Evolutionary conservation across 2,329 filamentous ascomycete species (phyloP).

Genomic region (Cladosporium colombiae): DNA sequence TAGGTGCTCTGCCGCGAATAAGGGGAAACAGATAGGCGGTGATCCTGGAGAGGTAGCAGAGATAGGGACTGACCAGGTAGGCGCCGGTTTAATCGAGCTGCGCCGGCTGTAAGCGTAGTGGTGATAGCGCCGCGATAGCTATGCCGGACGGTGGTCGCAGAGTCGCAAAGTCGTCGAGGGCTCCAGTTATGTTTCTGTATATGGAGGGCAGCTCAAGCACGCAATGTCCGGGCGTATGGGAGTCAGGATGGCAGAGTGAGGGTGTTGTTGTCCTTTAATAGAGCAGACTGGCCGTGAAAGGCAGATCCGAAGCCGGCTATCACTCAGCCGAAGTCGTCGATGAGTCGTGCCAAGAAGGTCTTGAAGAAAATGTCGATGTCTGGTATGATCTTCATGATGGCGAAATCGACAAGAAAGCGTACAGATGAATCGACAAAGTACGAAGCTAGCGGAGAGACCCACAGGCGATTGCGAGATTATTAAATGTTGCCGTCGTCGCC

Average conservation of each 20-base stretch:
- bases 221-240: slow-evolving; percentile 9
- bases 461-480: slow-evolving; percentile 7
- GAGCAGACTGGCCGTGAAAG: background rate
- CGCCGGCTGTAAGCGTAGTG: slow-evolving; percentile 16
- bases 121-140: slow-evolving; percentile 5
- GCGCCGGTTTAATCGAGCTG: slow-evolving; percentile 13
- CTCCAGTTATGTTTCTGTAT: slow-evolving; percentile 11
- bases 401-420: background rate
- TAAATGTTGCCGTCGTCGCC: slow-evolving; percentile 14
- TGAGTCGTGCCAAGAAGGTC: background rate
- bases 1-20: background rate
- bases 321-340: slow-evolving; percentile 15
- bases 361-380: background rate
- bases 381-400: background rate
- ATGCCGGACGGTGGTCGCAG: slow-evolving; percentile 1
- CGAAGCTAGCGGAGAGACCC: slow-evolving; percentile 9
- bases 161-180: background rate
- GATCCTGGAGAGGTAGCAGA: slow-evolving; percentile 6
- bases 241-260: background rate
- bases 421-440: background rate
- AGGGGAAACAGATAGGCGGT: background rate
- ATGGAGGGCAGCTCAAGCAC: background rate
- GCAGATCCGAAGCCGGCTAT: slow-evolving; percentile 9
- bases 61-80: background rate
- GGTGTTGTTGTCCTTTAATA: background rate